Evolutionary conservation across 495 filamentous ascomycete genomes (phyloP).

Genomic region (Sporormia fimetaria): DNA sequence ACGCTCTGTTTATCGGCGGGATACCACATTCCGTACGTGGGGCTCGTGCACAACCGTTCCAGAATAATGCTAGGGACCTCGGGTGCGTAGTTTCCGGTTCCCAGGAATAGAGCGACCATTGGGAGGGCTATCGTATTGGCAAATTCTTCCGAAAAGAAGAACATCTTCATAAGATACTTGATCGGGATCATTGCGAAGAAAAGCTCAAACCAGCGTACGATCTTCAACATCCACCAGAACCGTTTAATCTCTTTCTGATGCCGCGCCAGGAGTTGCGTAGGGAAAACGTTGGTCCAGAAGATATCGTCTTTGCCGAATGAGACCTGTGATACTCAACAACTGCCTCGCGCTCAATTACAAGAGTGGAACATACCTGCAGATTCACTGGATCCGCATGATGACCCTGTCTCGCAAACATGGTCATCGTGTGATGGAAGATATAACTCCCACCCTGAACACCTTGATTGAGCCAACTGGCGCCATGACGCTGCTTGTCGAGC

Average conservation of each 20-base stretch:
- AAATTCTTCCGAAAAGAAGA: constrained; percentile 64
- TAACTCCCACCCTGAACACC: constrained; percentile 72
- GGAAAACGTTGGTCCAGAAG: constrained; percentile 79
- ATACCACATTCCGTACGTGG: constrained; percentile 68
- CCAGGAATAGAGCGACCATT: constrained; percentile 67
- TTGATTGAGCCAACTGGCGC: constrained; percentile 70
- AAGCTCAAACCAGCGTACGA: constrained; percentile 59
- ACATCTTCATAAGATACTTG: constrained; percentile 54
- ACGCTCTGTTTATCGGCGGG: constrained; percentile 49
- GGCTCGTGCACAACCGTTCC: constrained; percentile 64
- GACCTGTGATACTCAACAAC: constrained; percentile 32
- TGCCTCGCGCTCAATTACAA: background rate
- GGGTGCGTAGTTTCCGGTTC: constrained; percentile 57
- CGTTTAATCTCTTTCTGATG: constrained; percentile 55
- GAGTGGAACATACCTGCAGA: constrained; percentile 45
- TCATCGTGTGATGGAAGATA: constrained; percentile 73
- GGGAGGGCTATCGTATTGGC: constrained; percentile 60
- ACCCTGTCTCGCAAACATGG: constrained; percentile 60
- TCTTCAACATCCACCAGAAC: constrained; percentile 51
- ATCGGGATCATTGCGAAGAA: constrained; percentile 66
- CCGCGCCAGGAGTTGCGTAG: constrained; percentile 51
- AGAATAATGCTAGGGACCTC: constrained; percentile 65
- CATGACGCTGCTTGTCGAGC: constrained; percentile 53
- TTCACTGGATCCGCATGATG: constrained; percentile 57
- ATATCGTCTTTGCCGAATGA: constrained; percentile 65